These are phyloP conservation scores for Nitzschia inconspicua DNA, from an alignment of 108 stramenopile species.

Conservation along the genomic window DNA sequence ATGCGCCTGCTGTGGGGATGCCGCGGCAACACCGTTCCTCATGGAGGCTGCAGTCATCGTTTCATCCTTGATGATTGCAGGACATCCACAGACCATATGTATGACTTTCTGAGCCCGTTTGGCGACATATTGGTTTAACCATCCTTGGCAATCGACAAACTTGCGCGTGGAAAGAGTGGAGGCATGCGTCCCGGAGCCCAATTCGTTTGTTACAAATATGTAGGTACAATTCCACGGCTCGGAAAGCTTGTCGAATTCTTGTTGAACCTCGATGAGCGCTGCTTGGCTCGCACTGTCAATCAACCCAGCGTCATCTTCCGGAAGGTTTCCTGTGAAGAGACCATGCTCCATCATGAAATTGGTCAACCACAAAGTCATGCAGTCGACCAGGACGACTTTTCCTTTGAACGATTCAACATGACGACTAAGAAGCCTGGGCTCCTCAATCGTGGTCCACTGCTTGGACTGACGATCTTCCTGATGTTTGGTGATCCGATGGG, in stretches of 20 bases:
- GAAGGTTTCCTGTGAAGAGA: conserved; percentile 27
- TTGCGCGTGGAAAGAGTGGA: conserved; percentile 21
- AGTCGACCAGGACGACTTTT: conserved; percentile 52
- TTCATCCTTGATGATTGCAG: conserved; percentile 30
- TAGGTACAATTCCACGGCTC: conserved; percentile 47
- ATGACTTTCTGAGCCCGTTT: conserved; percentile 27
- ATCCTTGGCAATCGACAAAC: conserved; percentile 55
- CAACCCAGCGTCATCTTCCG: conserved; percentile 1
- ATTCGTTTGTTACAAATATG: conserved; percentile 54
- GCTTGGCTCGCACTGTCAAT: conserved; percentile 6
- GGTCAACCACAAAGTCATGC: conserved; percentile 55
- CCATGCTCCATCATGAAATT: conserved; percentile 46
- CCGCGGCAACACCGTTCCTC: background rate
- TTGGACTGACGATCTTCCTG: conserved; percentile 33
- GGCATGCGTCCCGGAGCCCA: conserved; percentile 51
- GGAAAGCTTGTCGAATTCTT: conserved; percentile 42
- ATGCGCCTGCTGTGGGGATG: background rate
- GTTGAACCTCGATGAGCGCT: conserved; percentile 21
- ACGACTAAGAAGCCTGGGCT: conserved; percentile 34
- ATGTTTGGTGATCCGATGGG: conserved; percentile 38
- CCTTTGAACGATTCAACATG: conserved; percentile 30
- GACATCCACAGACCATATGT: conserved; percentile 49
- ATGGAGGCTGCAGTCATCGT: background rate
- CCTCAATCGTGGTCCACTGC: conserved; percentile 51
- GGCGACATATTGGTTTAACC: conserved; percentile 53